These are phyloP conservation scores for Abortiporus biennis DNA, from an alignment of 1,284 basidiomycete genomes.

Conservation along the genomic window DNA sequence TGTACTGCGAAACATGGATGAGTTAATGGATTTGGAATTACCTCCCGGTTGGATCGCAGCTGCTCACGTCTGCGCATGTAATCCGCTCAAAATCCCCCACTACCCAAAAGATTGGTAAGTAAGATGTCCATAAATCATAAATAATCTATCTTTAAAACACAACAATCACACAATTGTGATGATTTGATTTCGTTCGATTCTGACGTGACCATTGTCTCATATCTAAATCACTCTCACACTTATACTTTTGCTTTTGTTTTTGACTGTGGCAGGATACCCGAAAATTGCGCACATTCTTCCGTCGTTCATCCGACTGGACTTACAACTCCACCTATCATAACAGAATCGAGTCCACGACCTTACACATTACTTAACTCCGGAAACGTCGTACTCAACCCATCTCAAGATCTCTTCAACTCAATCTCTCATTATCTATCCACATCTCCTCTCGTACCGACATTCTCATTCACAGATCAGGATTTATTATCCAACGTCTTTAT, in stretches of 20 bases:
- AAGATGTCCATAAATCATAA: slow-evolving; percentile 4
- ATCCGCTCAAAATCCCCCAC: slow-evolving; percentile 76
- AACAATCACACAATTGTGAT: no score
- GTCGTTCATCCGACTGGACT: slow-evolving; percentile 48
- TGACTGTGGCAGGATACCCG: slow-evolving; percentile 88
- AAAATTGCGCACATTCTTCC: slow-evolving; percentile 80
- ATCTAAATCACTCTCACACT: no score
- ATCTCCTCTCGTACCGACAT: slow-evolving; percentile 63
- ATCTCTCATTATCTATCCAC: slow-evolving; percentile 62
- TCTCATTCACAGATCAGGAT: slow-evolving; percentile 91
- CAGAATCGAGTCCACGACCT: slow-evolving; percentile 55
- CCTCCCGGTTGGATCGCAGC: slow-evolving; percentile 76
- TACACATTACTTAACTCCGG: slow-evolving; percentile 85
- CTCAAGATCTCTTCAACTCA: slow-evolving; percentile 40
- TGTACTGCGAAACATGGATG: slow-evolving; percentile 85
- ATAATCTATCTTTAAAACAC: no score
- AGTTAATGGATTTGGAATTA: slow-evolving; percentile 72
- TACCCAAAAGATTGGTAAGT: slow-evolving; percentile 95
- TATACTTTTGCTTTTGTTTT: no score
- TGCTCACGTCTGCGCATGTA: slow-evolving; percentile 88
- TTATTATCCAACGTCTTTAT: slow-evolving; percentile 78
- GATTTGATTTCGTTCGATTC: neutral
- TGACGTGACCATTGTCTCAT: slow-evolving; percentile 1
- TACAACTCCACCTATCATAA: slow-evolving; percentile 39
- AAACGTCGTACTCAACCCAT: slow-evolving; percentile 82